Percentiles rank a stretch among this genome's conserved stretches.
These are phyloP conservation scores for Pezicula carpinea DNA, from an alignment of 2,329 filamentous ascomycete genomes.

Conservation along the genomic window DNA sequence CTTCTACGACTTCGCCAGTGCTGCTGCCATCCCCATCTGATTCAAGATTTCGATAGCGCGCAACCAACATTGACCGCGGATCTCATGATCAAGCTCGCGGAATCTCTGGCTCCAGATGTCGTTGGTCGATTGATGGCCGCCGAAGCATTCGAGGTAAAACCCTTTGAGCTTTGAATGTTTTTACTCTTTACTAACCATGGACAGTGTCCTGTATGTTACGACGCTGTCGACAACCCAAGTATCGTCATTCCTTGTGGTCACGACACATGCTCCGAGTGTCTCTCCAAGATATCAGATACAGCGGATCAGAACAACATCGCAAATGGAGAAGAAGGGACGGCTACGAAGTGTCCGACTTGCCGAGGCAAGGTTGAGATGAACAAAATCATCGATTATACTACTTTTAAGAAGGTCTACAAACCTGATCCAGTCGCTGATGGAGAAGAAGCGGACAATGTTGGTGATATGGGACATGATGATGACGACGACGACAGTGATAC, in stretches of 20 bases:
- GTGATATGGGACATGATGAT: slow-evolving; percentile 15
- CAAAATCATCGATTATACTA: slow-evolving; percentile 67
- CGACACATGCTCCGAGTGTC: slow-evolving; percentile 71
- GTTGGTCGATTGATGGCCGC: slow-evolving; percentile 56
- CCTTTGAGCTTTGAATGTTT: not conserved
- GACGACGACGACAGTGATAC: slow-evolving; percentile 26
- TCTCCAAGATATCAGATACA: slow-evolving; percentile 62
- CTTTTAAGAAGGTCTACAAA: slow-evolving; percentile 71
- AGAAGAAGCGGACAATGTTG: slow-evolving; percentile 2
- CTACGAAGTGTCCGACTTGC: slow-evolving; percentile 65
- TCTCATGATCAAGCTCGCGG: slow-evolving; percentile 55
- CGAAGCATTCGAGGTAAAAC: slow-evolving; percentile 42
- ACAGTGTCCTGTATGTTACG: slow-evolving; percentile 77
- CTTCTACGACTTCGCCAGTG: slow-evolving; percentile 76
- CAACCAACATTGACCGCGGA: slow-evolving; percentile 13
- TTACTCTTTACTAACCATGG: slow-evolving; percentile 6
- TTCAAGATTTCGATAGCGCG: slow-evolving; percentile 55
- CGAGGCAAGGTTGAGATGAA: slow-evolving; percentile 61
- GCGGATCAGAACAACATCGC: slow-evolving; percentile 48
- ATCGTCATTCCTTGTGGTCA: slow-evolving; percentile 85
- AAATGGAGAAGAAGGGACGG: slow-evolving; percentile 50
- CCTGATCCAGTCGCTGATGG: slow-evolving; percentile 38
- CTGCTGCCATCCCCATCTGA: slow-evolving; percentile 72
- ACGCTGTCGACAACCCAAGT: slow-evolving; percentile 66
- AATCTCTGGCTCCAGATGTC: slow-evolving; percentile 52